These are phyloP conservation scores for Microcos paniculata DNA, from an alignment of 345 rosid genomes.

Conservation along the genomic window DNA sequence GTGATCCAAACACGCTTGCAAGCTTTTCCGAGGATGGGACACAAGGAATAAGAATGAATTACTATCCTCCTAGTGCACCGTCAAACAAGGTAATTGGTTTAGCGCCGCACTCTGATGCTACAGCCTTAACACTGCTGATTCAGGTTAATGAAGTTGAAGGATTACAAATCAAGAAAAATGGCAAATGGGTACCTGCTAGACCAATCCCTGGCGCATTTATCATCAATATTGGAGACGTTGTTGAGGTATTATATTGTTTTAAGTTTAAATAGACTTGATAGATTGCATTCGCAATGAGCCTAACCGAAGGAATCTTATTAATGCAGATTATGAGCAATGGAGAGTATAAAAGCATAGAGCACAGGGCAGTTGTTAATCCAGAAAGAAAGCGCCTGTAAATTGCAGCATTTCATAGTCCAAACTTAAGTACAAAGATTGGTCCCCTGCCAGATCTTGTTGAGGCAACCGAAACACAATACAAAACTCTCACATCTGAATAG, in stretches of 20 bases:
- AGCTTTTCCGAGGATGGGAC: conserved; percentile 28
- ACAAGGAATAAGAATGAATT: conserved; percentile 45
- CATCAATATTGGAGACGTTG: conserved; percentile 46
- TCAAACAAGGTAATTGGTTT: conserved; percentile 37
- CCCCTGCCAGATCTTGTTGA: conserved; percentile 28
- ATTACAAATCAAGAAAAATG: conserved; percentile 33
- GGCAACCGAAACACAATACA: conserved; percentile 19
- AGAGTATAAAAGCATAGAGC: conserved; percentile 18
- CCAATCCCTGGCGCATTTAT: conserved; percentile 33
- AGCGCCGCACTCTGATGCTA: conserved; percentile 39
- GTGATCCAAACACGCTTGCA: conserved; percentile 24
- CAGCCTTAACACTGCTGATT: conserved; percentile 36
- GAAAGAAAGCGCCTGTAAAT: conserved; percentile 9
- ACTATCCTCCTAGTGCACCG: conserved; percentile 39
- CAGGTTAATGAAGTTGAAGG: conserved; percentile 35
- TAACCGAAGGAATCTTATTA: not conserved
- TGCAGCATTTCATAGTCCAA: conserved; percentile 30
- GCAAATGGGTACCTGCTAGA: conserved; percentile 33
- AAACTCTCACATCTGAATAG: conserved; percentile 15
- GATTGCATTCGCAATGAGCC: not conserved
- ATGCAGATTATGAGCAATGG: conserved; percentile 17
- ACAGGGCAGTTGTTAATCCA: conserved; percentile 14
- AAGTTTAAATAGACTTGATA: not conserved
- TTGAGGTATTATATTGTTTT: conserved; percentile 43
- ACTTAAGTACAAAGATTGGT: conserved; percentile 23